phyloP scores from a whole-genome alignment of 192 early-diverging fungal genomes.

The Mortierella claussenii region DNA sequence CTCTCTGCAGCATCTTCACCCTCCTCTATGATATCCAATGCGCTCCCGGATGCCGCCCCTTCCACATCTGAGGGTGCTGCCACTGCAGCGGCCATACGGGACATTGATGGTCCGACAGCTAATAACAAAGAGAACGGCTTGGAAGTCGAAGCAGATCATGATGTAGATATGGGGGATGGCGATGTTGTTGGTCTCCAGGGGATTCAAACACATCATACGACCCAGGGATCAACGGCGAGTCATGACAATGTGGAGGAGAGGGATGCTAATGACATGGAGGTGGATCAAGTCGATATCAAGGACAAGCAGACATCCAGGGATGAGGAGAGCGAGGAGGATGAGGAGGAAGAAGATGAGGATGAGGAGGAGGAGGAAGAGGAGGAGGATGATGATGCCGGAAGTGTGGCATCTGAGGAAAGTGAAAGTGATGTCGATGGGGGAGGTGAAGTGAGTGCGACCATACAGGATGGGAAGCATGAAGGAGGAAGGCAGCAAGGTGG shows the following conservation, averaged over 20 bases:
- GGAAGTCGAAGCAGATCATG: background rate
- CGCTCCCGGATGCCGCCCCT: background rate
- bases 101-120: background rate
- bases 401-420: background rate
- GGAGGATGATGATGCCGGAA: background rate
- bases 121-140: background rate
- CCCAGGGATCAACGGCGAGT: background rate
- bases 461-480: background rate
- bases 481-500: background rate
- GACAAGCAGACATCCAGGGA: background rate
- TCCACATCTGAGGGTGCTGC: background rate
- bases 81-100: background rate
- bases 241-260: background rate
- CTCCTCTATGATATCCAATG: conserved; percentile 14
- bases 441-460: background rate
- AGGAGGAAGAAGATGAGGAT: conserved; percentile 9
- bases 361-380: background rate
- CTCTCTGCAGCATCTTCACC: conserved; percentile 41
- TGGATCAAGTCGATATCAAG: conserved; percentile 1
- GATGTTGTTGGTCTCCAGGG: background rate
- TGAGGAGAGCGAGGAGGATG: conserved; percentile 6
- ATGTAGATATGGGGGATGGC: conserved; percentile 27
- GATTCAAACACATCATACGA: background rate
- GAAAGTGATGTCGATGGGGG: conserved; percentile 7
- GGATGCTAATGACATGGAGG: conserved; percentile 8